These are phyloP conservation scores for Saccharomyces uvarum DNA, from an alignment of 1,139 yeast genomes.

Conservation along the genomic window DNA sequence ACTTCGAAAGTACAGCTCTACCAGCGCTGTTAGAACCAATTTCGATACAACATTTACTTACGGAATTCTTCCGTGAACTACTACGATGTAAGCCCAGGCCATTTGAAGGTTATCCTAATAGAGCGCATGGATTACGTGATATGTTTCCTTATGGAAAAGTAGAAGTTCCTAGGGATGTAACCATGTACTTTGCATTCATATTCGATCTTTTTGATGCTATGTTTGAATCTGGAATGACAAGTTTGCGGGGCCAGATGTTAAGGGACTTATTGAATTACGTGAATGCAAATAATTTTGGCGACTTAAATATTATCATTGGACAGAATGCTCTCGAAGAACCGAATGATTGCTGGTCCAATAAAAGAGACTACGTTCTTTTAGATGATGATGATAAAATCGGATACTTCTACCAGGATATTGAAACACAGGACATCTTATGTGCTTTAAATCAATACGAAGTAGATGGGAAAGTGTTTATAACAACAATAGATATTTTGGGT, in stretches of 20 bases:
- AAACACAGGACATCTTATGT: not conserved
- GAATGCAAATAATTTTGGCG: not conserved
- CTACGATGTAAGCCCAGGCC: not conserved
- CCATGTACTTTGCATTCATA: not conserved
- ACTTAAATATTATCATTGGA: not conserved
- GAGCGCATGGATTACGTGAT: not conserved
- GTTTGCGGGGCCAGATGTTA: not conserved
- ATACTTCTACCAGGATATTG: not conserved
- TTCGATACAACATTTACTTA: constrained; percentile 8
- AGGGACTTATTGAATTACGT: not conserved
- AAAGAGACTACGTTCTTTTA: not conserved
- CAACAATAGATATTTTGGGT: not conserved
- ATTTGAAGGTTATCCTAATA: not conserved
- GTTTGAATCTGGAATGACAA: not conserved
- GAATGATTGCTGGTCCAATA: not conserved
- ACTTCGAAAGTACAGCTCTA: constrained; percentile 9
- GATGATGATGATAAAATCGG: not conserved
- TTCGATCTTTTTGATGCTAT: not conserved
- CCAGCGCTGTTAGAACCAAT: constrained; percentile 15
- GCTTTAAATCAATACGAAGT: not conserved
- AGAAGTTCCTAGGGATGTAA: not conserved
- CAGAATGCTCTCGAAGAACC: not conserved
- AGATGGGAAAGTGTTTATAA: not conserved
- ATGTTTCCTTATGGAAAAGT: constrained; percentile 5
- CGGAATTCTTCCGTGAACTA: constrained; percentile 15